Evolutionary conservation across 306 rosid species (phyloP).

Genomic region (Vigna unguiculata): DNA sequence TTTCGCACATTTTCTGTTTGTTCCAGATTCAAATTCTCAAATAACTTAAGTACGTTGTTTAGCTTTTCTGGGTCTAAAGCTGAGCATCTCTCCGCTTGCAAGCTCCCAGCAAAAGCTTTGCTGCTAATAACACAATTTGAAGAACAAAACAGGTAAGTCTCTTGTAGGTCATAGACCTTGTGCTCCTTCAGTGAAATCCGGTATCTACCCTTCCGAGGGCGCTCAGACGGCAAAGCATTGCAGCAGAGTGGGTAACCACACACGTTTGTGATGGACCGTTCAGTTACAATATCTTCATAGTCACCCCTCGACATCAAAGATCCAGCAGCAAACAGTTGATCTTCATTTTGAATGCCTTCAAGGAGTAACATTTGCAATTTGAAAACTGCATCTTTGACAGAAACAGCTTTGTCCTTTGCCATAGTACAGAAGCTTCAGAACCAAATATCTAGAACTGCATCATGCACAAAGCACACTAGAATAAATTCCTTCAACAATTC

Average conservation of each 20-base stretch:
- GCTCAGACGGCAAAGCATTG: constrained; percentile 62
- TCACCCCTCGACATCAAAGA: constrained; percentile 78
- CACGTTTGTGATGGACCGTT: constrained; percentile 66
- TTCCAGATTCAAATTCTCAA: constrained; percentile 55
- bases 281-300: constrained; percentile 84
- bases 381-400: constrained; percentile 65
- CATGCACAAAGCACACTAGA: constrained; percentile 19
- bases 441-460: constrained; percentile 39
- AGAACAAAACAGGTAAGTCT: constrained; percentile 84
- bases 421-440: constrained; percentile 45
- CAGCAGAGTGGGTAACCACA: constrained; percentile 74
- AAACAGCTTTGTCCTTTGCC: constrained; percentile 53
- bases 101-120: constrained; percentile 65
- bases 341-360: constrained; percentile 68
- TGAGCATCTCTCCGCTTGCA: constrained; percentile 70
- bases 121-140: constrained; percentile 70
- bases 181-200: constrained; percentile 84
- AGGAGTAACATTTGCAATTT: constrained; percentile 76
- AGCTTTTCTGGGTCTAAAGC: constrained; percentile 63
- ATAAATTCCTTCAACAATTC: constrained; percentile 10
- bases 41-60: constrained; percentile 55
- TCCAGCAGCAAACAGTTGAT: constrained; percentile 82
- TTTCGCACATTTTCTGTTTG: constrained; percentile 52
- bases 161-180: constrained; percentile 79
- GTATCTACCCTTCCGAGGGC: constrained; percentile 70